Percentiles rank a stretch among this genome's conserved stretches.
Evolutionary conservation across 1,284 basidiomycete genomes (phyloP).

Genomic region (Moesziomyces aphidis): DNA sequence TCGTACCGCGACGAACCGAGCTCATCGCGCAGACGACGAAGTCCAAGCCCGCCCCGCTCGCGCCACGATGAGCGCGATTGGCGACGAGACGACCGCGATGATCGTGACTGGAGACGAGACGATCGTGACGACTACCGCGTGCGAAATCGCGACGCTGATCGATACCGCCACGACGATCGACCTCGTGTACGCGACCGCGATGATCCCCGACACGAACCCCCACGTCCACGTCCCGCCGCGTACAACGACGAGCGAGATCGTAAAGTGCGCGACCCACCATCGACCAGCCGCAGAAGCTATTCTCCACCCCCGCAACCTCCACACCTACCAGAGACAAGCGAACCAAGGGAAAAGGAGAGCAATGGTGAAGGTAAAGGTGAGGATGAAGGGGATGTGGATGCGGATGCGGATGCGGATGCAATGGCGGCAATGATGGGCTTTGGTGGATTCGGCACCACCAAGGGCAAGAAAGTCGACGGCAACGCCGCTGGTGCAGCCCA

Average conservation of each 20-base stretch:
- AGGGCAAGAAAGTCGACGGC: conserved; percentile 80
- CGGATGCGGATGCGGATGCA: conserved; percentile 60
- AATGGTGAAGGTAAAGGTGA: conserved; percentile 4
- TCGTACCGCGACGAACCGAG: conserved; percentile 4
- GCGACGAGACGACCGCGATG: conserved; percentile 14
- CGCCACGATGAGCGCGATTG: conserved; percentile 14
- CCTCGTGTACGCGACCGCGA: conserved; percentile 11
- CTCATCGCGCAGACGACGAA: conserved; percentile 21
- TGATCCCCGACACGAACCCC: conserved; percentile 9
- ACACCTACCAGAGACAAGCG: neutral
- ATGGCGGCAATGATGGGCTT: conserved; percentile 95
- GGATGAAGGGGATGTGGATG: conserved; percentile 15
- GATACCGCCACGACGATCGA: conserved; percentile 10
- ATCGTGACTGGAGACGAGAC: conserved; percentile 14
- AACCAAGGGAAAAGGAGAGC: neutral
- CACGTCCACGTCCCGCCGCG: conserved; percentile 11
- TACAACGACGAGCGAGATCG: conserved; percentile 9
- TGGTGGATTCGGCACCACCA: conserved; percentile 86
- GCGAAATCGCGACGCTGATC: neutral
- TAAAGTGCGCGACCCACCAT: neutral
- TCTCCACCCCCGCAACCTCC: neutral
- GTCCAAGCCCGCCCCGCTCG: conserved; percentile 16
- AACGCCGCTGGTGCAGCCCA: conserved; percentile 72
- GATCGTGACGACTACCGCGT: conserved; percentile 8
- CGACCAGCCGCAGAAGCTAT: neutral